Evolutionary conservation across 345 rosid genomes (phyloP).

Genomic region (Nephelium lappaceum): DNA sequence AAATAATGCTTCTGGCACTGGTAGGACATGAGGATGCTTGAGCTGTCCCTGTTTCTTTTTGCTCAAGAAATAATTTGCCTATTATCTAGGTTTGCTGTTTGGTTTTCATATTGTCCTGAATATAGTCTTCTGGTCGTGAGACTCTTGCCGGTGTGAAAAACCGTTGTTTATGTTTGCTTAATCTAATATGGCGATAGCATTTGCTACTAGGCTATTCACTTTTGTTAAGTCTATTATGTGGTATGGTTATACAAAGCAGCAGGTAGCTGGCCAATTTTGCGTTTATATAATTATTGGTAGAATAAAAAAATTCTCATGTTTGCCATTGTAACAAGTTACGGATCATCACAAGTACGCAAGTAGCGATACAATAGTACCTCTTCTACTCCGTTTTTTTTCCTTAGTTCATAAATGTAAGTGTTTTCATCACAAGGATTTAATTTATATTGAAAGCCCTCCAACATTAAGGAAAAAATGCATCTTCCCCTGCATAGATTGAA

Average conservation of each 20-base stretch:
- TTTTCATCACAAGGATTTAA: too few species aligned
- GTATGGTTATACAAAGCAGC: neutral
- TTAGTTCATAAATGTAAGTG: too few species aligned
- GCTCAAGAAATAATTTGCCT: neutral
- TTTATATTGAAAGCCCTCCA: too few species aligned
- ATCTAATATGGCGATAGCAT: conserved; percentile 5
- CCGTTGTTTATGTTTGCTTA: neutral
- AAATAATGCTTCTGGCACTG: conserved; percentile 67
- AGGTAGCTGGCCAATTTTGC: neutral
- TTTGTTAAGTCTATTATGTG: neutral
- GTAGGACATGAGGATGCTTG: conserved; percentile 59
- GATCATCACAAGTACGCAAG: neutral
- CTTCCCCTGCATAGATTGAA: too few species aligned
- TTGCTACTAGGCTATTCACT: neutral
- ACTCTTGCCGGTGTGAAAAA: neutral
- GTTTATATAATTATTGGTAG: neutral
- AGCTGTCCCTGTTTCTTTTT: conserved; percentile 9
- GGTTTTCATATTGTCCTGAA: neutral
- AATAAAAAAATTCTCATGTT: neutral
- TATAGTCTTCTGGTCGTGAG: neutral
- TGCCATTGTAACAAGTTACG: neutral
- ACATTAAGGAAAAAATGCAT: too few species aligned
- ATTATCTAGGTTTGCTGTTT: neutral
- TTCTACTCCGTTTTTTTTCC: too few species aligned
- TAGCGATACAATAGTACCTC: too few species aligned